Evolutionary conservation across 2,329 filamentous ascomycete genomes (phyloP), one percentile per base, ranked within the genome.

Genomic region (Endocalyx cinctus): DNA sequence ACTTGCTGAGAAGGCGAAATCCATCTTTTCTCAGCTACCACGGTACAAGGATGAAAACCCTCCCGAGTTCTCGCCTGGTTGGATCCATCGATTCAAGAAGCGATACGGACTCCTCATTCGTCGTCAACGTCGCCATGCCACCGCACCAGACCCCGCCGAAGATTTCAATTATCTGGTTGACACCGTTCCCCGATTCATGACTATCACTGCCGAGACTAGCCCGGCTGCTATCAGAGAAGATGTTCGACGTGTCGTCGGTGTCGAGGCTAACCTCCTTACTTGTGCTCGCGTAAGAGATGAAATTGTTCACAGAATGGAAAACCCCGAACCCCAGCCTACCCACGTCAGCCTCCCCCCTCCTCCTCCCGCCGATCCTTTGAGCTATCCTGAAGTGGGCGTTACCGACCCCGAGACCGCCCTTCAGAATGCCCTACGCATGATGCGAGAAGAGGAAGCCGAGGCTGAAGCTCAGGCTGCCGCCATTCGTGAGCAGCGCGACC

Each of bases 51-150:
- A 74, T 43, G 73, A 79, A 51, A 57, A 58, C n/a, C 61, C 74
- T 2, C 75, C 75, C 29, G 75, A 79, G 53, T 79, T 79, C 52
- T 78, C 74, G 0, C 75, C 75, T 0, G 75, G 75, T 25, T 79
- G 75, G 75, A 79, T 79, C 37, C 75, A 79, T 46, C 67, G 75
- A 22, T 79, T 79, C 59, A 79, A 79, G 58, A 79, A 78, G 52
- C 67, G 75, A 10, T 79, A 79, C 38, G 74, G 74, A 0, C 61
- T 79, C 12, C 60, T 79, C 13, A 68, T 78, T 29, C 55, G 74
- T 22, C 70, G 74, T 32, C 73, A 77, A 46, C 69, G 74, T 14
- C 67, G 73, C 1, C 68, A 70, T 43, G 66, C 66, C 14, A 67
- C 67, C 31, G 63, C 61, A 2, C 62, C 62, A 13, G 70, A 73